Conservation (phyloP, 768 basidiomycete species). For the Lanmaoa pseudosensibilis region DNA sequence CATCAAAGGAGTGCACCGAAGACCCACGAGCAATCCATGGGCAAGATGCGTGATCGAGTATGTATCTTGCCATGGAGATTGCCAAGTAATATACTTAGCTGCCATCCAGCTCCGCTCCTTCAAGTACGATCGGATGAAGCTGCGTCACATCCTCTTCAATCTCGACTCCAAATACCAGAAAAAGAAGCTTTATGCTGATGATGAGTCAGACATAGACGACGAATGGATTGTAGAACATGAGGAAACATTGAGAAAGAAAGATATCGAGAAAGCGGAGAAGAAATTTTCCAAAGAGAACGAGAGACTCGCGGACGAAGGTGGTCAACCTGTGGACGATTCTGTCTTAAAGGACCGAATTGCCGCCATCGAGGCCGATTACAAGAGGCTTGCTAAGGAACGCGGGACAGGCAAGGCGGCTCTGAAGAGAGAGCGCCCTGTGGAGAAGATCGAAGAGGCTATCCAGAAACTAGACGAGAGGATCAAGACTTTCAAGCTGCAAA, state of each 20-base stretch:
- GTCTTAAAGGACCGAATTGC: constrained; percentile 68
- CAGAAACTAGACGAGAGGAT: constrained; percentile 85
- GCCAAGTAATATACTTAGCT: constrained; percentile 3
- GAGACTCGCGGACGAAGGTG: constrained; percentile 72
- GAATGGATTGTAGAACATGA: constrained; percentile 86
- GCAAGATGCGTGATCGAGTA: constrained; percentile 91
- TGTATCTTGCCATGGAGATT: constrained; percentile 19
- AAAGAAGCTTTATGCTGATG: constrained; percentile 69
- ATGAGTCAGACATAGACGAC: constrained; percentile 94
- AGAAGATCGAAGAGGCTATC: constrained; percentile 80
- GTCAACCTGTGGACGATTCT: constrained; percentile 54
- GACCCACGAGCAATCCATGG: constrained; percentile 91
- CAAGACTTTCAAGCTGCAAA: constrained; percentile 82
- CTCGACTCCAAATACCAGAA: constrained; percentile 82
- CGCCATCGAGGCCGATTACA: constrained; percentile 75
- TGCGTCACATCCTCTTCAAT: constrained; percentile 82
- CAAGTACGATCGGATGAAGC: constrained; percentile 97
- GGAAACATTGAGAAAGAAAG: constrained; percentile 70
- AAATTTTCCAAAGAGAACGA: constrained; percentile 95
- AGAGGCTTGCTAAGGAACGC: constrained; percentile 76
- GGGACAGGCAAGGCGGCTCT: constrained; percentile 66
- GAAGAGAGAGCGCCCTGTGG: constrained; percentile 67
- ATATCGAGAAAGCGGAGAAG: constrained; percentile 88
- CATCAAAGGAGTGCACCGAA: constrained; percentile 96
- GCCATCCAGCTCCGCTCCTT: constrained; percentile 70